Evolutionary conservation across 768 basidiomycete species (phyloP), one percentile per base, ranked within the genome.

Genomic region (Tricholoma furcatifolium): DNA sequence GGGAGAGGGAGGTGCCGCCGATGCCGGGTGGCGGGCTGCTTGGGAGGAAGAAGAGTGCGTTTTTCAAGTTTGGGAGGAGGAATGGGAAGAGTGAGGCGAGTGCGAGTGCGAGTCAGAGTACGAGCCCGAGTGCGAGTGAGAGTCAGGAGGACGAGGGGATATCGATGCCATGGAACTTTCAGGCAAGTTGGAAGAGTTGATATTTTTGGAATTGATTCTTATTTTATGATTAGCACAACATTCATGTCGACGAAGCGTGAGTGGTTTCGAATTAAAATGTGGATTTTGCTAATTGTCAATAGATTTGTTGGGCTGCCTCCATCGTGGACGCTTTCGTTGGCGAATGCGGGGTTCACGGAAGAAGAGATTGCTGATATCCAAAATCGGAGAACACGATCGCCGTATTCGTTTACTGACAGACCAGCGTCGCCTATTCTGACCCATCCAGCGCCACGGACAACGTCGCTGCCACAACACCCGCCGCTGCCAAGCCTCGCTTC

Each of bases 171-270:
- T 89, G 83, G 81, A 88, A 88, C 64, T 88, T 90, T 55, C 85
- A 85, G 78, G 86, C 83, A 63, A 42, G 80, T 67, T 21, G 41
- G 2, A 14, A 5, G 0, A 21, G 53, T 17, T 41, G 43, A 41
- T 17, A 47, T 32, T n/a, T 34, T 38, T 18, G 35, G 27, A 30
- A 38, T 41, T 9, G 40, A 36, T 9, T 23, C 14, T 2, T 4
- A n/a, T 27, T 52, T 20, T 55, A 42, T 44, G 17, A 21, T 18
- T 6, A 2, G 87, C 88, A 91, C 63, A 79, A 90, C 61, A 81
- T 90, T 31, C 88, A 91, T 62, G 88, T 90, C 24, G 85, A 90
- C 65, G 88, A 89, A 69, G 83, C 74, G 83, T 87, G 58, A 51
- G 79, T 75, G 3, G 44, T n/a, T 44, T 32, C 23, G 4, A 15